phyloP scores from a whole-genome alignment of 495 filamentous ascomycete species.

The Penicillium robsamsonii region DNA sequence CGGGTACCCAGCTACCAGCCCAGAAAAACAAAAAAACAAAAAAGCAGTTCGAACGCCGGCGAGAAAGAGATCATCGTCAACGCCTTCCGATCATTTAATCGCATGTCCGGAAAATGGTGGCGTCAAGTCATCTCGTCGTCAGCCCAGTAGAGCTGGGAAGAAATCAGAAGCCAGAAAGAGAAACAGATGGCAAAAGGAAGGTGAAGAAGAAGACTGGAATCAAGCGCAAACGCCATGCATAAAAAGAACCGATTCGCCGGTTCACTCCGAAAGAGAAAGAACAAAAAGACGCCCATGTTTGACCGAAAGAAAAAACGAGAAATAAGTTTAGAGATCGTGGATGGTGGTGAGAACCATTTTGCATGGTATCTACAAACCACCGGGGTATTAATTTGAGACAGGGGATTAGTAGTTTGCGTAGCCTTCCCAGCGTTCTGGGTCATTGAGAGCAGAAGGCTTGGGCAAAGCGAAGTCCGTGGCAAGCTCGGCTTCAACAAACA shows the following conservation, averaged over 20 bases:
- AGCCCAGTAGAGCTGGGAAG: conserved; percentile 17
- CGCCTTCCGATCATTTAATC: conserved; percentile 25
- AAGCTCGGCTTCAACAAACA: conserved; percentile 74
- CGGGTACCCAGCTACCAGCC: not conserved
- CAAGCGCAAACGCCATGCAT: conserved; percentile 24
- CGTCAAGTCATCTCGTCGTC: conserved; percentile 29
- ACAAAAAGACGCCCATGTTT: conserved; percentile 9
- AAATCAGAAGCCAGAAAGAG: conserved; percentile 20
- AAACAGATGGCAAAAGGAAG: conserved; percentile 13
- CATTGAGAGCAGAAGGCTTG: conserved; percentile 19
- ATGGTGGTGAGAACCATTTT: not conserved
- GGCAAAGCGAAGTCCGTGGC: conserved; percentile 49
- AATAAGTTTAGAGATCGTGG: conserved; percentile 13
- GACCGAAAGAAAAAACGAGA: conserved; percentile 14
- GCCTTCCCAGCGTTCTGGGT: conserved; percentile 21
- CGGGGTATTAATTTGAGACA: not conserved
- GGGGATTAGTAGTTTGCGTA: conserved; percentile 24
- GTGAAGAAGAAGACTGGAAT: not conserved
- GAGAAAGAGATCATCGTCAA: conserved; percentile 20
- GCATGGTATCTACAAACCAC: conserved; percentile 7
- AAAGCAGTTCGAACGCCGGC: conserved; percentile 21
- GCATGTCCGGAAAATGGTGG: conserved; percentile 21
- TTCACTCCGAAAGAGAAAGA: conserved; percentile 20
- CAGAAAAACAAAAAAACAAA: conserved; percentile 15
- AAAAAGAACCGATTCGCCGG: conserved; percentile 15